Evolutionary conservation across 345 rosid genomes (phyloP).

Genomic region (Luvunga scandens): DNA sequence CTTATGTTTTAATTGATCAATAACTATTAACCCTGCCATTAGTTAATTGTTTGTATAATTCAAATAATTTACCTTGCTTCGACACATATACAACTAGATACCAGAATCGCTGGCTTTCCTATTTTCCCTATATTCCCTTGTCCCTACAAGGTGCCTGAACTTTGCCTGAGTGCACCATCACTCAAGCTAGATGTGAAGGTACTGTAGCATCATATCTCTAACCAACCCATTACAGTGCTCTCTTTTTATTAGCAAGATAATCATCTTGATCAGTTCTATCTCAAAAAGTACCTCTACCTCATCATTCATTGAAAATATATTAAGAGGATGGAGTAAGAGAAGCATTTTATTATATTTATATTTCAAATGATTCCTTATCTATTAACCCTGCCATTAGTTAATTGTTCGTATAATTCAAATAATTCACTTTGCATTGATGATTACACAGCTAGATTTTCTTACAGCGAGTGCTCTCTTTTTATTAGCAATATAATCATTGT

Average conservation of each 20-base stretch:
- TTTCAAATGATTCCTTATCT: background rate
- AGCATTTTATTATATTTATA: background rate
- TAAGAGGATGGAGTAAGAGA: background rate
- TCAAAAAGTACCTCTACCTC: background rate
- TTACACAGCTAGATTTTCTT: background rate
- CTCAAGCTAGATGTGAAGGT: background rate
- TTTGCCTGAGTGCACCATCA: background rate
- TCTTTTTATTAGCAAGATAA: background rate
- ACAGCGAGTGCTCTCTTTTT: background rate
- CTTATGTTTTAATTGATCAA: background rate
- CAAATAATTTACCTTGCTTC: background rate
- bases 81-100: background rate
- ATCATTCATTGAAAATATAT: background rate
- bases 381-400: background rate
- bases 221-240: background rate
- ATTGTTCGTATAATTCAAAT: background rate
- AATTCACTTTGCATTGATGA: background rate
- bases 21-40: background rate
- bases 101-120: background rate
- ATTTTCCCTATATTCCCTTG: background rate
- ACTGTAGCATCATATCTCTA: background rate
- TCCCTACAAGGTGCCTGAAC: background rate
- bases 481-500: background rate
- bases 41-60: background rate
- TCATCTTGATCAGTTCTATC: background rate